Evolutionary conservation across 768 basidiomycete species (phyloP).

Genomic region (Boletus eberwhitei): DNA sequence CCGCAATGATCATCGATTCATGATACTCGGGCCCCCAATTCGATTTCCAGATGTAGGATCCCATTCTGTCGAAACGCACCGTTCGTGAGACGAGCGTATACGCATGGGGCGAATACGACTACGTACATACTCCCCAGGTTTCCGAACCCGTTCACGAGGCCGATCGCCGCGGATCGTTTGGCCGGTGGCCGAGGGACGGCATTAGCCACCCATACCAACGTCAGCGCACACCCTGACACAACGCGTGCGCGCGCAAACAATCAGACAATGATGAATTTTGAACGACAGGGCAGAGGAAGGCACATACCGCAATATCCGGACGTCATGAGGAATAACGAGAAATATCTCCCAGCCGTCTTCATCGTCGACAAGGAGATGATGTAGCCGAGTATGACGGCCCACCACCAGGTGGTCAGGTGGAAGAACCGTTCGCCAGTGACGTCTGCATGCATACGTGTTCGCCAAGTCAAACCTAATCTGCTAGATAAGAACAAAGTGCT

Average conservation of each 20-base stretch:
- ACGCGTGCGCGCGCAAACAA: background rate
- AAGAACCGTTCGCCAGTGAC: constrained; percentile 63
- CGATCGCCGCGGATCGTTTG: constrained; percentile 52
- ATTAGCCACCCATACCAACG: constrained; percentile 62
- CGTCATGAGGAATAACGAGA: constrained; percentile 64
- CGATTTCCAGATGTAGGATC: constrained; percentile 60
- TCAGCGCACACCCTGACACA: constrained; percentile 38
- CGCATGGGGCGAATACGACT: background rate
- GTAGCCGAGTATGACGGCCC: constrained; percentile 58
- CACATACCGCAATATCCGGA: constrained; percentile 44
- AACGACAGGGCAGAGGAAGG: background rate
- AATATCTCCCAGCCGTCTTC: constrained; percentile 51
- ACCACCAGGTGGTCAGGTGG: constrained; percentile 56
- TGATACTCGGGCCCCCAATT: constrained; percentile 61
- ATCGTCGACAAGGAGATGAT: constrained; percentile 57
- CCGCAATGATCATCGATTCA: constrained; percentile 55
- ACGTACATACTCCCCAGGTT: constrained; percentile 58
- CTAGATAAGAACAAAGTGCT: background rate
- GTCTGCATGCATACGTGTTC: constrained; percentile 31
- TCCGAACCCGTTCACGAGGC: constrained; percentile 57
- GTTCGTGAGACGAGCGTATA: background rate
- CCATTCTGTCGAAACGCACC: constrained; percentile 40
- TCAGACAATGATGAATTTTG: background rate
- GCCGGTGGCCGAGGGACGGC: constrained; percentile 58
- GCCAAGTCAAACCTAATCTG: background rate